Percentiles rank a stretch among this genome's conserved stretches.
These are phyloP conservation scores for Penicillium corylophilum DNA, from an alignment of 2,329 filamentous ascomycete genomes.

Conservation along the genomic window DNA sequence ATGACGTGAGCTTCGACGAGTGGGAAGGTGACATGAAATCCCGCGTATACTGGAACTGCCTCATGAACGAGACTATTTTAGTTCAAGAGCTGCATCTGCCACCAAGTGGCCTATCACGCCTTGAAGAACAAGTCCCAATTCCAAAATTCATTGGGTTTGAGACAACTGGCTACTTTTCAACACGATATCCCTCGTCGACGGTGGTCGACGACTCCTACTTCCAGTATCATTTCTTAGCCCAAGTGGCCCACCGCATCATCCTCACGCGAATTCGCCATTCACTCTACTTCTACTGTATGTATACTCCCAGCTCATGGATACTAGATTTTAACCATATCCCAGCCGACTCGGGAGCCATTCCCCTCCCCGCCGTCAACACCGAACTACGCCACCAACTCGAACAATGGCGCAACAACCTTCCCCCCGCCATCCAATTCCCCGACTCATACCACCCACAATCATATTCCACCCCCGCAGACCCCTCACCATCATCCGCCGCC, in stretches of 20 bases:
- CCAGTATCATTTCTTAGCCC: conserved; percentile 58
- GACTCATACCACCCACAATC: conserved; percentile 23
- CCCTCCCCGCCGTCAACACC: conserved; percentile 49
- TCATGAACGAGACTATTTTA: conserved; percentile 58
- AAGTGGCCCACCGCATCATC: conserved; percentile 57
- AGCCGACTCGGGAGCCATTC: conserved; percentile 46
- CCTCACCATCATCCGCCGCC: conserved; percentile 19
- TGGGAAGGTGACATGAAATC: conserved; percentile 59
- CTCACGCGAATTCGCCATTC: conserved; percentile 54
- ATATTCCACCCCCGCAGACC: conserved; percentile 21
- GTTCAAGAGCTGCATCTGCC: conserved; percentile 56
- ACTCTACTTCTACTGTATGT: conserved; percentile 49
- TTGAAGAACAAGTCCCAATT: conserved; percentile 54
- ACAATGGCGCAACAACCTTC: conserved; percentile 55
- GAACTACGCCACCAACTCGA: conserved; percentile 57
- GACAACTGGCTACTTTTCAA: conserved; percentile 33
- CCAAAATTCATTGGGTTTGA: conserved; percentile 54
- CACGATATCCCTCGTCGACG: conserved; percentile 29
- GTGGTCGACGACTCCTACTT: conserved; percentile 55
- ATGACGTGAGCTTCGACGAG: conserved; percentile 46
- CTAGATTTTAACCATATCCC: conserved; percentile 3
- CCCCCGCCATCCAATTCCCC: conserved; percentile 48
- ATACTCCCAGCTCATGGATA: neutral
- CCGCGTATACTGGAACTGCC: conserved; percentile 55
- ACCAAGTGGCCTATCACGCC: conserved; percentile 50